Conservation (phyloP, 306 rosid species). For the Oxytropis ochrocephala region DNA sequence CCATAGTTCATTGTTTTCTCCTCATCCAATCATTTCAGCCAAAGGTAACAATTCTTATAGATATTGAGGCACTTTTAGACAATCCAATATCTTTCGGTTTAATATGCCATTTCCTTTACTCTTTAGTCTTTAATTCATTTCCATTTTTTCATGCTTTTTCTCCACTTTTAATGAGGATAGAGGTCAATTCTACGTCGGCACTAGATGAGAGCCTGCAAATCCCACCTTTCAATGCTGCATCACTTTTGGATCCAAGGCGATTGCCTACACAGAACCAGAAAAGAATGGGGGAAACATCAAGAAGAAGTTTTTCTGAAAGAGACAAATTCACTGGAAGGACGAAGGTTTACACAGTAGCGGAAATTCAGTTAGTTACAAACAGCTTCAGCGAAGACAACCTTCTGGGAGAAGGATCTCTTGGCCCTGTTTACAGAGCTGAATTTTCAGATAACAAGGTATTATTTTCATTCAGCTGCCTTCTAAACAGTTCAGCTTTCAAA, state of each 20-base stretch:
- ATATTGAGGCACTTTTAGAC: background rate
- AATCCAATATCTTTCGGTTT: background rate
- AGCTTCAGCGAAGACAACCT: constrained; percentile 58
- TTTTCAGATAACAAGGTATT: constrained; percentile 70
- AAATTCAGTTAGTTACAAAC: constrained; percentile 75
- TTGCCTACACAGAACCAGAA: constrained; percentile 41
- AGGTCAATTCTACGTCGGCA: constrained; percentile 22
- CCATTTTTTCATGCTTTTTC: background rate
- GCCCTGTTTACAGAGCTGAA: constrained; percentile 79
- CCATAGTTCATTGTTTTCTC: constrained; percentile 22
- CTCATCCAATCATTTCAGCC: constrained; percentile 35
- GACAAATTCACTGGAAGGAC: constrained; percentile 46
- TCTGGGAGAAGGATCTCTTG: constrained; percentile 89
- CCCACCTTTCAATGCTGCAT: constrained; percentile 46
- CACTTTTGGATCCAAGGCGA: constrained; percentile 49
- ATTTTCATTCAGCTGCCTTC: constrained; percentile 11
- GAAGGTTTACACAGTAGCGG: constrained; percentile 62
- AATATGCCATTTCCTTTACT: background rate
- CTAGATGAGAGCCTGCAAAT: constrained; percentile 44
- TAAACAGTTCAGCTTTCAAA: constrained; percentile 3
- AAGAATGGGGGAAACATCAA: constrained; percentile 44
- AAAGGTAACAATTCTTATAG: constrained; percentile 36
- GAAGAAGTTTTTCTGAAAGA: constrained; percentile 60
- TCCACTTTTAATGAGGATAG: constrained; percentile 22
- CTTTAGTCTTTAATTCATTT: background rate